Evolutionary conservation across 352 stramenopile species (phyloP).

Genomic region (Phytopythium chamaehyphon): DNA sequence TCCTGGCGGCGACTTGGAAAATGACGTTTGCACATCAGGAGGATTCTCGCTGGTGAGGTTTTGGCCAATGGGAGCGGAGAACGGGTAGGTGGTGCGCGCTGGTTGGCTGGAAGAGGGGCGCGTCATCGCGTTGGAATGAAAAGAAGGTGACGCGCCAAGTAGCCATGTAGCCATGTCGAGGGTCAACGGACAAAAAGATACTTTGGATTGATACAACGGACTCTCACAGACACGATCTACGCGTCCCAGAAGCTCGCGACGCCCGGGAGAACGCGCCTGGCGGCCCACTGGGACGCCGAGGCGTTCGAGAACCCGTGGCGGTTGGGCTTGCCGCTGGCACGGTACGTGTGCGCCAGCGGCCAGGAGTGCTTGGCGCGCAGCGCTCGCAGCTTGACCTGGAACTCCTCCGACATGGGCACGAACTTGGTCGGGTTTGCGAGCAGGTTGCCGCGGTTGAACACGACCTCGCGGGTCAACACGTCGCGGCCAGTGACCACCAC

Average conservation of each 20-base stretch:
- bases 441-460: constrained; percentile 68
- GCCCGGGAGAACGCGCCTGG: constrained; percentile 21
- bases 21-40: too few species aligned
- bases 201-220: too few species aligned
- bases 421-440: constrained; percentile 41
- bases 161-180: too few species aligned
- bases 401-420: constrained; percentile 31
- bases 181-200: too few species aligned
- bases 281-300: constrained; percentile 38
- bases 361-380: constrained; percentile 28
- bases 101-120: constrained; percentile 3
- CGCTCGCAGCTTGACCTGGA: constrained; percentile 28
- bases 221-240: neutral
- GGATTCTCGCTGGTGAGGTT: too few species aligned
- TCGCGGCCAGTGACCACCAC: constrained; percentile 45
- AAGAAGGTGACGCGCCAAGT: neutral
- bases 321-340: constrained; percentile 29
- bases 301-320: constrained; percentile 35
- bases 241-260: constrained; percentile 35
- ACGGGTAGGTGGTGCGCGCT: neutral
- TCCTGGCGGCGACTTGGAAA: constrained; percentile 1
- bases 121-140: too few species aligned
- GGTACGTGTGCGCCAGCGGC: constrained; percentile 39
- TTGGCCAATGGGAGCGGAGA: too few species aligned
- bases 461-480: constrained; percentile 17